Evolutionary conservation across 1,139 yeast genomes (phyloP).

Genomic region (Blastobotrys persicus): DNA sequence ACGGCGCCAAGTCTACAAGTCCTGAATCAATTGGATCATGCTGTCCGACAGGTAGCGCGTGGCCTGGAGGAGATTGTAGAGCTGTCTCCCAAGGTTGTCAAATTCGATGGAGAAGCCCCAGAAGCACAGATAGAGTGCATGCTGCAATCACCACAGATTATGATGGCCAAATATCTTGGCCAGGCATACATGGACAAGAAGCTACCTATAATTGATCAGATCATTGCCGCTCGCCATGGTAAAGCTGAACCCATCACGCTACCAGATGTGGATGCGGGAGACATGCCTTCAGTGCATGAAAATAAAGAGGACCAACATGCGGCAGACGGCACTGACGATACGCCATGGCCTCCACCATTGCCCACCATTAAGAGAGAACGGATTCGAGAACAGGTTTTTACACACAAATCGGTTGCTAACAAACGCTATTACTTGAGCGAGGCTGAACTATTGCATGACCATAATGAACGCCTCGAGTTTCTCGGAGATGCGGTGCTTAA

Average conservation of each 20-base stretch:
- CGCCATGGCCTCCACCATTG: constrained; percentile 55
- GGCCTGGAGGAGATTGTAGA: constrained; percentile 44
- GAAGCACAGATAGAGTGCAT: constrained; percentile 29
- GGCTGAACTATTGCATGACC: constrained; percentile 57
- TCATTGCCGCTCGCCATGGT: background rate
- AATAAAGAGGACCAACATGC: background rate
- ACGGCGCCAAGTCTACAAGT: constrained; percentile 24
- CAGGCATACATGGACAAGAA: constrained; percentile 49
- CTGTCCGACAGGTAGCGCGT: constrained; percentile 50
- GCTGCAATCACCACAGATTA: constrained; percentile 55
- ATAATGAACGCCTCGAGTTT: constrained; percentile 90
- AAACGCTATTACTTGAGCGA: constrained; percentile 52
- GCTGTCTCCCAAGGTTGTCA: constrained; percentile 51
- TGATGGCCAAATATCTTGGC: constrained; percentile 59
- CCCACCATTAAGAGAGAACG: constrained; percentile 64
- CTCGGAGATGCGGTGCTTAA: constrained; percentile 89
- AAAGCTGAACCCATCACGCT: background rate
- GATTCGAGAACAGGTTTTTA: constrained; percentile 68
- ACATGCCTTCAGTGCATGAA: background rate
- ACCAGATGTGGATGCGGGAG: background rate
- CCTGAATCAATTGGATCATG: constrained; percentile 47
- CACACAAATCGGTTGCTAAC: constrained; percentile 72
- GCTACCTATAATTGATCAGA: constrained; percentile 49
- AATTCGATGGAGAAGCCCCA: constrained; percentile 42
- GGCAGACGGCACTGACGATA: background rate